A percentile compares a stretch with the other conserved stretches of the same genome.
Evolutionary conservation across 202 grass and related monocot genomes (phyloP).

Genomic region (Saccharum hybrid): DNA sequence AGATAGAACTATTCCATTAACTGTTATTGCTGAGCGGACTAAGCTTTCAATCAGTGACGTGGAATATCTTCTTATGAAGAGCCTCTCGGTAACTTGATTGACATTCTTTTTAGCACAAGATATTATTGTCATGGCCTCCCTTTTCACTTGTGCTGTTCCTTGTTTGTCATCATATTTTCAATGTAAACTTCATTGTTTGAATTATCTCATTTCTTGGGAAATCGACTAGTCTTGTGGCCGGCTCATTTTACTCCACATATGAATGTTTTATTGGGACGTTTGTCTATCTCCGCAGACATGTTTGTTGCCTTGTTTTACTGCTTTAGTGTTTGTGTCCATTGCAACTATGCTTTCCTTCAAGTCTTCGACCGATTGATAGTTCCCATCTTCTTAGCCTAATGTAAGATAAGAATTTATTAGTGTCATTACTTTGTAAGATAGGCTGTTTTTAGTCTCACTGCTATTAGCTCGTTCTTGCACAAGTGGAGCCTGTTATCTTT

Average conservation of each 20-base stretch:
- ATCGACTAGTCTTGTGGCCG: neutral
- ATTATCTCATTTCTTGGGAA: neutral
- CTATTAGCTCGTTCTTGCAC: neutral
- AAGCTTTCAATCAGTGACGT: slow-evolving; percentile 86
- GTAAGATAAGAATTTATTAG: neutral
- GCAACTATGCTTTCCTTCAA: neutral
- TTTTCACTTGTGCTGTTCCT: slow-evolving; percentile 13
- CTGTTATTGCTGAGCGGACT: slow-evolving; percentile 73
- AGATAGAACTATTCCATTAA: slow-evolving; percentile 92
- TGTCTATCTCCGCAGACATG: neutral
- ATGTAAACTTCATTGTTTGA: neutral
- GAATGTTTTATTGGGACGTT: neutral
- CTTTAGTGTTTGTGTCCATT: slow-evolving; percentile 13
- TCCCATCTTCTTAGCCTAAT: neutral
- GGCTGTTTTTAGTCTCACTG: neutral
- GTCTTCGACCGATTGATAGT: neutral
- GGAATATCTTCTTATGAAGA: slow-evolving; percentile 97
- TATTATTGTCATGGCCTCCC: neutral
- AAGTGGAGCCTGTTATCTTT: neutral
- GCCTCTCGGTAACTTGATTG: slow-evolving; percentile 79
- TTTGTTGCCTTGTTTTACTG: neutral
- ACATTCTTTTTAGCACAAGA: slow-evolving; percentile 23
- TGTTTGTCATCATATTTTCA: neutral
- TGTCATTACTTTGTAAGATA: neutral
- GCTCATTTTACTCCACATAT: neutral